Base-by-base conservation (phyloP, 2,329 filamentous ascomycete genomes). In the Orbilia oligospora region DNA sequence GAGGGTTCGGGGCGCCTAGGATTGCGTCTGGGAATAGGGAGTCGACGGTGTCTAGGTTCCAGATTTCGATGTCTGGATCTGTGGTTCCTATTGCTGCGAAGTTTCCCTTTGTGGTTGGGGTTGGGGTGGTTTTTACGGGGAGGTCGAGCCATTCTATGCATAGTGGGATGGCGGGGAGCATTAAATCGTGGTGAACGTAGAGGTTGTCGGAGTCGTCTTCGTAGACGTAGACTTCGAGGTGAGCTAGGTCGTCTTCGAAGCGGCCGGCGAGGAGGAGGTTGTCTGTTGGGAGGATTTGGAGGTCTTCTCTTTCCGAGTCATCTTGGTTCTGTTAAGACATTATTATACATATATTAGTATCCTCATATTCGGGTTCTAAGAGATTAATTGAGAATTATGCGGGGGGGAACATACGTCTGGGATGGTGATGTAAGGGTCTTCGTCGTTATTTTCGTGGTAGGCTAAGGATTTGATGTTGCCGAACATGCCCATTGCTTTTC, bases 101-200 rank as follows among this genome's bases (percentile, higher is more conserved):
- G 86, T 97, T 99, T 71, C 93, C 96, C 79, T 89, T 89, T 49
- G 89, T 88, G 38, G 67, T 49, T 1, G 79, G 68, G 0, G 67
- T 51, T n/a, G 79, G 70, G 10, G 87, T 85, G 84, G 93, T 93
- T 81, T 92, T 91, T 41, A 97, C 93, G n/a, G 93, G 91, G 71
- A 97, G 88, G 84, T 97, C 93, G 53, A 99, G 86, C 96, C 96
- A 99, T 86, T 99, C 96, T 48, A 98, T 89, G 83, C 93, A 96
- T 5, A 99, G 90, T 10, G 96, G 96, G 83, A 99, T 97, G 24
- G 95, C 95, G 36, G 96, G 96, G 71, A 99, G 89, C 95, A 99
- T 98, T 82, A 99, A 97, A 85, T 99, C 96, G 88, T 99, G 96
- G 86, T 99, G 96, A 24, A 99, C 95, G 84, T 99, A 99, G 79